Percentiles rank a stretch among this genome's conserved stretches.
These are phyloP conservation scores for Desmodesmus armatus DNA, from an alignment of 139 green algal genomes.

Conservation along the genomic window DNA sequence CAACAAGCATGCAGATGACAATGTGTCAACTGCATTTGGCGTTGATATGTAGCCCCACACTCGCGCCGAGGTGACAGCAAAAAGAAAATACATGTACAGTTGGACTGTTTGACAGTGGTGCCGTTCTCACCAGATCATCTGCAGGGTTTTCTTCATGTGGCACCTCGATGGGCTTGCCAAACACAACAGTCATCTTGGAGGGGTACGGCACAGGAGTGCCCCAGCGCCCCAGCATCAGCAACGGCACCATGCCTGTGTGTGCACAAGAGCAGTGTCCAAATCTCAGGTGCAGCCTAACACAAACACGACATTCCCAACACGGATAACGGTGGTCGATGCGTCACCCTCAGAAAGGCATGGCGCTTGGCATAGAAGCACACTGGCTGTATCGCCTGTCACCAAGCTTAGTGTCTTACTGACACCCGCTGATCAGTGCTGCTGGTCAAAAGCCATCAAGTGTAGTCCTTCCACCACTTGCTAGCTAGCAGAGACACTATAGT, in stretches of 20 bases:
- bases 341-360: not conserved
- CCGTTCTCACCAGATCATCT: constrained; percentile 42
- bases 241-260: constrained; percentile 56
- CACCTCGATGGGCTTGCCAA: constrained; percentile 72
- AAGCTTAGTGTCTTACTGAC: too few species aligned
- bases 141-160: constrained; percentile 56
- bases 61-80: not conserved
- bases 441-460: not conserved
- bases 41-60: not conserved
- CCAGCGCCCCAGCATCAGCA: constrained; percentile 67
- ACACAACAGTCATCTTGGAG: constrained; percentile 58
- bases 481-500: too few species aligned
- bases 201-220: constrained; percentile 59
- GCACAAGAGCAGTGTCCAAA: not conserved
- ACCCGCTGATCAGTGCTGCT: too few species aligned
- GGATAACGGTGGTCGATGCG: too few species aligned
- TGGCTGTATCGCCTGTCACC: too few species aligned
- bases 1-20: too few species aligned
- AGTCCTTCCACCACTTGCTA: not conserved
- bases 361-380: not conserved
- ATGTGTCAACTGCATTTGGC: too few species aligned
- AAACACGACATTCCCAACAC: too few species aligned
- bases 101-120: not conserved
- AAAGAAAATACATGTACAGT: not conserved
- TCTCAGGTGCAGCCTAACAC: not conserved